Base-by-base conservation (phyloP, 78 protist genomes). In the Polysphondylium violaceum region DNA sequence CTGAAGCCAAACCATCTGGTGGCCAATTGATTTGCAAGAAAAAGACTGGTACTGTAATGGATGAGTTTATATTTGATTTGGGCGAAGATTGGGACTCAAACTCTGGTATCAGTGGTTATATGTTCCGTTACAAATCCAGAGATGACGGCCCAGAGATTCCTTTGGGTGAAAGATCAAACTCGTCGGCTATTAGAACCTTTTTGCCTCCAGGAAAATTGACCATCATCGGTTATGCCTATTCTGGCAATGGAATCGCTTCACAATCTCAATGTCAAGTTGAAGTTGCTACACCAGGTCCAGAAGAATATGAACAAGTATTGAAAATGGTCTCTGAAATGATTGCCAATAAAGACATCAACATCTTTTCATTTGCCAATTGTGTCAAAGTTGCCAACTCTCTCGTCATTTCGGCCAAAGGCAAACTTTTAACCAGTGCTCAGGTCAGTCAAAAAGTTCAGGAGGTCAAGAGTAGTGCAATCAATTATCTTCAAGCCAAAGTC, bases 1-100 rank as follows among this genome's bases (percentile, higher is more conserved):
- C 91, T 33, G 79, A 83, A 59, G 73, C 79, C 14, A 25, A 16
- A 9, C 91, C 91, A 2, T 50, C 44, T 6, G 91, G 91, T 69
- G 91, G 91, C 12, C 36, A 38, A 2, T 69, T 83, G 9, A 69
- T 33, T 3, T 59, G 74, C 44, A 29, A 38, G 27, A 27, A 56
- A 0, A 8, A 38, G 19, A 58, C 41, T 29, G 91, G 91, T 41
- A 27, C 38, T 11, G 72, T 83, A 2, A 64, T 73, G 0, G 91
- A 83, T n/a, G 56, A 61, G 5, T 83, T 35, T 56, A 21, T 27
- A 4, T 35, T 83, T 31, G 41, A 58, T 29, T 21, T 83, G 79
- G 78, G 79, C 14, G n/a, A 63, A 3, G 33, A 38, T 41, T 83
- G 91, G 91, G 76, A 36, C 0, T 17, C 77, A 25, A 63, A 31